A percentile compares a stretch with the other conserved stretches of the same genome.
Conservation (phyloP, 2,329 filamentous ascomycete species). For the Cercospora sp. region DNA sequence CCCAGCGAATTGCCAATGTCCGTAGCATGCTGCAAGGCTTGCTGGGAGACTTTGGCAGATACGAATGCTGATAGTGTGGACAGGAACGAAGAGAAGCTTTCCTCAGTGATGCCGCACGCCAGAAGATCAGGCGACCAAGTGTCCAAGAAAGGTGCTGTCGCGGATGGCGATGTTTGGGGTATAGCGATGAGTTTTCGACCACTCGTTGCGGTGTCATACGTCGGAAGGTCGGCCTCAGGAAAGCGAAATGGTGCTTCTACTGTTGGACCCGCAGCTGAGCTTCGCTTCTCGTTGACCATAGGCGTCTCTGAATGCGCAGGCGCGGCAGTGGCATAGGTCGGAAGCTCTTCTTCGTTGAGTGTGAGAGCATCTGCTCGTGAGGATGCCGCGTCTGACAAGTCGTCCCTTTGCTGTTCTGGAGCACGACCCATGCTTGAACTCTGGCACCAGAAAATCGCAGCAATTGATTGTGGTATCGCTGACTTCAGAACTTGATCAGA, state of each 20-base stretch:
- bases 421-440: background rate
- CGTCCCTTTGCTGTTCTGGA: constrained; percentile 6
- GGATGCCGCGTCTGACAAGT: constrained; percentile 22
- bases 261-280: constrained; percentile 10
- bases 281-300: background rate
- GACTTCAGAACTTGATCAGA: background rate
- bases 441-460: background rate
- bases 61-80: constrained; percentile 26
- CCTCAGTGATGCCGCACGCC: constrained; percentile 23
- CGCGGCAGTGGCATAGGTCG: constrained; percentile 13
- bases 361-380: constrained; percentile 16
- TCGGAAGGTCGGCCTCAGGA: constrained; percentile 18
- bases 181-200: constrained; percentile 19
- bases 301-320: background rate
- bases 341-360: constrained; percentile 18
- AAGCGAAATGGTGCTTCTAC: constrained; percentile 22
- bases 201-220: constrained; percentile 11
- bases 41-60: constrained; percentile 24
- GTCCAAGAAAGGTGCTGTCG: constrained; percentile 21
- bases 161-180: constrained; percentile 18
- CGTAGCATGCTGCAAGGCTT: constrained; percentile 26
- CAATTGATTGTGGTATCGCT: background rate
- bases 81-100: constrained; percentile 25
- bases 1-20: constrained; percentile 20
- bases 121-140: constrained; percentile 22